Evolutionary conservation across 2,329 filamentous ascomycete species (phyloP).

Genomic region (Arthrobotrys musiformis): DNA sequence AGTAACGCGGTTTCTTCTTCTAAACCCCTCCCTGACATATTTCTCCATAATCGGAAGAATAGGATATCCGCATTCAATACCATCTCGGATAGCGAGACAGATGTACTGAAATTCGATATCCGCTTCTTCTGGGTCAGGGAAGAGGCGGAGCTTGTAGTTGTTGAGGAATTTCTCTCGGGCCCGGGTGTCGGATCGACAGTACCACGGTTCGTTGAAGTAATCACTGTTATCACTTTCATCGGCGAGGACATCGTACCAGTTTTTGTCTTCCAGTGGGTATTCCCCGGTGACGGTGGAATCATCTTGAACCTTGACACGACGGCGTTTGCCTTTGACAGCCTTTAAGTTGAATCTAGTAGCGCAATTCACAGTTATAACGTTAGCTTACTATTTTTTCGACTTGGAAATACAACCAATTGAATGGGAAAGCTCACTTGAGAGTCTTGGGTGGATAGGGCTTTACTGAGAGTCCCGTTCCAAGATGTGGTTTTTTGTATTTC

Average conservation of each 20-base stretch:
- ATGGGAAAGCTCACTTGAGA: background rate
- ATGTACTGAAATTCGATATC: background rate
- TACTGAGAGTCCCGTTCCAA: background rate
- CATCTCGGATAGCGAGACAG: background rate
- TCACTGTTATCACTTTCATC: background rate
- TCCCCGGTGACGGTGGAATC: background rate
- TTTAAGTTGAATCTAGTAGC: background rate
- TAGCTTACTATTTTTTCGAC: too few species aligned
- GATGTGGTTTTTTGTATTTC: background rate
- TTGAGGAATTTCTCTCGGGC: background rate
- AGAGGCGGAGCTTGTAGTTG: background rate
- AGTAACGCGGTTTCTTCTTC: background rate
- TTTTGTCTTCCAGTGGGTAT: background rate
- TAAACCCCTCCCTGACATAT: background rate
- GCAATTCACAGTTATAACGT: too few species aligned
- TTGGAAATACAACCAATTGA: too few species aligned
- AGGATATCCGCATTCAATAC: background rate
- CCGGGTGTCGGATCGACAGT: background rate
- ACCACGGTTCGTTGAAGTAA: background rate
- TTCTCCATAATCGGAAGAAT: background rate
- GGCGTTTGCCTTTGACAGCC: background rate
- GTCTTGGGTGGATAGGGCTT: background rate
- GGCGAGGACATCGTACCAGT: background rate
- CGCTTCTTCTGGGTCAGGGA: background rate
- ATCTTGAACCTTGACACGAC: background rate